A percentile compares a stretch with the other conserved stretches of the same genome.
Evolutionary conservation across 169 alveolate species (phyloP).

Genomic region (Neospora caninum): DNA sequence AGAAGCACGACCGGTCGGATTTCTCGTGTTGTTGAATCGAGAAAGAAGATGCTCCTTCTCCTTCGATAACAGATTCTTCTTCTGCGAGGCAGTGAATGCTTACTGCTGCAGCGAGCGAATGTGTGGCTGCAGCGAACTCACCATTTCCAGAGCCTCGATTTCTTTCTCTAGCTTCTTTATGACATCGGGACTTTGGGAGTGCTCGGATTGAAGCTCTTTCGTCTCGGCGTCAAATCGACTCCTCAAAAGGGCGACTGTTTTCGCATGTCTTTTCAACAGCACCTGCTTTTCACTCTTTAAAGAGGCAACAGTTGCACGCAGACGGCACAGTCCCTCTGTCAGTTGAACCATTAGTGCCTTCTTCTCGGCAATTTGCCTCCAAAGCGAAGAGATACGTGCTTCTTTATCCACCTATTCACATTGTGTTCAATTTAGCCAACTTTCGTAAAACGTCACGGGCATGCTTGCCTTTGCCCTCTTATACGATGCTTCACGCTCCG

Average conservation of each 20-base stretch:
- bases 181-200: neutral
- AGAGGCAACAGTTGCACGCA: neutral
- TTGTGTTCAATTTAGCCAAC: neutral
- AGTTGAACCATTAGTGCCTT: neutral
- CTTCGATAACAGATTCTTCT: neutral
- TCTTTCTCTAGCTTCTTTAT: neutral
- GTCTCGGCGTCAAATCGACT: neutral
- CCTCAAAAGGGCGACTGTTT: too few species aligned
- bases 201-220: neutral
- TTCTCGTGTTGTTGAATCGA: neutral
- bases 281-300: neutral
- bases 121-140: neutral
- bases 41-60: neutral
- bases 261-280: neutral
- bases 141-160: neutral
- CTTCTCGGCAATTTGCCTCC: neutral
- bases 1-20: neutral
- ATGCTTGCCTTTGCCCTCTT: neutral
- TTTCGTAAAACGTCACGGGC: neutral
- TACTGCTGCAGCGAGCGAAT: neutral
- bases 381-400: neutral
- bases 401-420: neutral
- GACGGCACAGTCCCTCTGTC: neutral
- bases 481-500: neutral
- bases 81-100: neutral